phyloP scores from a whole-genome alignment of 345 rosid genomes.

The Noccaea bulbosa region DNA sequence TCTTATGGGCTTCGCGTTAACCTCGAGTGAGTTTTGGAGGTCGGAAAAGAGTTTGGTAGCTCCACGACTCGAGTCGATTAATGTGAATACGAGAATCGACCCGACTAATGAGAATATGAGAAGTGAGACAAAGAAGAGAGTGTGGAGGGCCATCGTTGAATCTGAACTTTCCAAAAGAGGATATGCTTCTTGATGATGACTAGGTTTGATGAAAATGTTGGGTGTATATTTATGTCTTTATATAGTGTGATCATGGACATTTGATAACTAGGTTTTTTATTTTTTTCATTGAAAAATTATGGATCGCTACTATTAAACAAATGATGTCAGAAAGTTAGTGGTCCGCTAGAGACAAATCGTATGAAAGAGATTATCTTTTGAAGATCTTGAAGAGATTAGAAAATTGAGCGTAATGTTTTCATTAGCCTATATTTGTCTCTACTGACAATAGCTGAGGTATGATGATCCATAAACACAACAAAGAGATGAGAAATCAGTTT shows the following conservation, averaged over 20 bases:
- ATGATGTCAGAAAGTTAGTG: neutral
- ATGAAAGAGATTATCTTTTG: neutral
- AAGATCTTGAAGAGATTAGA: neutral
- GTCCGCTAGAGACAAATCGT: neutral
- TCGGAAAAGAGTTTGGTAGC: conserved; percentile 44
- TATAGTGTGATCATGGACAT: neutral
- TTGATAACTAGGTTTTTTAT: neutral
- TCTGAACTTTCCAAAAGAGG: neutral
- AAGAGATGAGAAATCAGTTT: neutral
- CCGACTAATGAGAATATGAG: conserved; percentile 19
- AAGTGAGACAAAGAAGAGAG: conserved; percentile 25
- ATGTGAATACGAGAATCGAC: conserved; percentile 8
- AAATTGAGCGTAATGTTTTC: neutral
- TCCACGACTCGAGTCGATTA: neutral
- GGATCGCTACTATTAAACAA: neutral
- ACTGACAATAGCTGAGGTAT: too few species aligned
- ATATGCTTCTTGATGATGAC: neutral
- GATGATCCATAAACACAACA: neutral
- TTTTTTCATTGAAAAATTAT: neutral
- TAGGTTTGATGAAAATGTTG: neutral
- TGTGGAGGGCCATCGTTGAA: conserved; percentile 23
- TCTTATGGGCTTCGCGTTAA: conserved; percentile 44
- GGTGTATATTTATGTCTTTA: neutral
- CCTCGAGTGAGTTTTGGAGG: conserved; percentile 46
- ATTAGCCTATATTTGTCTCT: neutral